Evolutionary conservation across 345 rosid species (phyloP), one percentile per base, ranked within the genome.

Genomic region (Linum trigynum): DNA sequence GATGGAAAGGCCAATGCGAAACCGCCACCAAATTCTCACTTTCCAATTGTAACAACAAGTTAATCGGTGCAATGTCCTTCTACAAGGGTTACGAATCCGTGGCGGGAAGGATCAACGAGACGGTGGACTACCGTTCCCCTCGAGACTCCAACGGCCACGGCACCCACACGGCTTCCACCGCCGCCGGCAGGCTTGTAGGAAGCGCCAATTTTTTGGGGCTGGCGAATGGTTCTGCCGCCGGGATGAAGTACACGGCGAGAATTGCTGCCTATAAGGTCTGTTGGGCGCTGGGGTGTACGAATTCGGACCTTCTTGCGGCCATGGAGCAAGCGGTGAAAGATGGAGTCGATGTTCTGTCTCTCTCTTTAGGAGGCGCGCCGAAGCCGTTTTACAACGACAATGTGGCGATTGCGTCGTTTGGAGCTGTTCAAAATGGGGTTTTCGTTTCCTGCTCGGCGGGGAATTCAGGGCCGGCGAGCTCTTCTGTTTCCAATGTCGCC

Each of bases 131-230:
- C 71, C 76, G 85, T 59, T 91, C 96, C 23, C 72, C 96, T 14
- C 74, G 94, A 36, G 96, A 91, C 60, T n/a, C 76, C 45, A 78
- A 78, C 66, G 96, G 96, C 61, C 97, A 88, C 32, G 97, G 96
- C 38, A 86, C 96, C 4, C 96, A 91, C 76, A 89, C 96, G 3
- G 86, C 97, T 38, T 83, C 97, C 43, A 88, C 96, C 0, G 96
- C 91, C 5, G 94, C 77, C 0, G 96, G 97, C 3, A 72, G 60
- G 67, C 43, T 80, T 4, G 91, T 80, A 2, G 62, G 39, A 2
- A 42, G 67, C 12, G 96, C 88, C 7, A 79, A 63, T 71, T 66
- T 82, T 69, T 81, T 69, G 48, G 88, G 94, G 5, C 62, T 81
- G 48, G 96, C 86, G 0, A 76, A 74, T 39, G 96, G 96, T 4